Evolutionary conservation across 2,329 filamentous ascomycete species (phyloP).

Genomic region (Clonostachys byssicola): DNA sequence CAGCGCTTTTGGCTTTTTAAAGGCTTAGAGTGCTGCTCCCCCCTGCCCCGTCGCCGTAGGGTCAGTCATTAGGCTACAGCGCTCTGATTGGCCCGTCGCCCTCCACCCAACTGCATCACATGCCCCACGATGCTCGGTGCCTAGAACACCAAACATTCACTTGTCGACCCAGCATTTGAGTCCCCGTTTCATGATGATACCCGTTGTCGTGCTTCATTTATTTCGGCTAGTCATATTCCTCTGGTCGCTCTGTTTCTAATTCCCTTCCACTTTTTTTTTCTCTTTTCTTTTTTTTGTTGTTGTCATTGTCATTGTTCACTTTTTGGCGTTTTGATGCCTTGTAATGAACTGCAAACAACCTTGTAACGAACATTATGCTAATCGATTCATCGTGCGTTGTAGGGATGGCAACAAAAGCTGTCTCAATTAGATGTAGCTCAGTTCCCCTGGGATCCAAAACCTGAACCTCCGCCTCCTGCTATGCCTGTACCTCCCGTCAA

Average conservation of each 20-base stretch:
- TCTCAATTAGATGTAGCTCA: slow-evolving; percentile 78
- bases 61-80: slow-evolving; percentile 2
- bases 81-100: background rate
- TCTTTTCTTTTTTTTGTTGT: background rate
- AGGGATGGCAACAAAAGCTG: slow-evolving; percentile 95
- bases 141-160: too few species aligned
- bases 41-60: background rate
- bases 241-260: background rate
- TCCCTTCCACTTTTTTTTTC: background rate
- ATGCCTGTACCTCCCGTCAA: slow-evolving; percentile 22
- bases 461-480: slow-evolving; percentile 50
- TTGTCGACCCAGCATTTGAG: too few species aligned
- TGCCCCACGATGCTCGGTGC: too few species aligned
- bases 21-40: slow-evolving; percentile 13
- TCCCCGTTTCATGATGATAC: too few species aligned
- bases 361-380: slow-evolving; percentile 6
- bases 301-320: background rate
- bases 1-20: slow-evolving; percentile 54
- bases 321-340: background rate
- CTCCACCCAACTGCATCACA: too few species aligned
- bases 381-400: slow-evolving; percentile 9
- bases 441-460: slow-evolving; percentile 94
- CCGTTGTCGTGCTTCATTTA: background rate
- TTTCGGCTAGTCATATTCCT: background rate
- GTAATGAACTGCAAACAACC: too few species aligned